Evolutionary conservation across 257 asterid species (phyloP).

Genomic region (Primulina huaijiensis): DNA sequence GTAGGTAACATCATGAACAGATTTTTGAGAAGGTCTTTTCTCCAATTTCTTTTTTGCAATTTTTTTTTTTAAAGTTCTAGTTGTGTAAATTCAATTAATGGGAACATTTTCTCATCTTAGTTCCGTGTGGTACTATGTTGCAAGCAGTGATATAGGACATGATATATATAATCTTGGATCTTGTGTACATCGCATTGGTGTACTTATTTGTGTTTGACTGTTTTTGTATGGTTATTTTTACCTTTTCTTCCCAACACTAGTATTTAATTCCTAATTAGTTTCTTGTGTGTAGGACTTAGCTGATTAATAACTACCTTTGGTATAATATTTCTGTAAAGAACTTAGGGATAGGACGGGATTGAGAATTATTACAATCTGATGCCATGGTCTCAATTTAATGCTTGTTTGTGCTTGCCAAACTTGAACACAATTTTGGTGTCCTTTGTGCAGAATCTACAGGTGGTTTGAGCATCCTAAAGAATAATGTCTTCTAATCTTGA

Average conservation of each 20-base stretch:
- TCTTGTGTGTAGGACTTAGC: neutral
- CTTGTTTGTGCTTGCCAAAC: neutral
- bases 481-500: slow-evolving; percentile 80
- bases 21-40: slow-evolving; percentile 10
- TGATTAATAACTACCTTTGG: slow-evolving; percentile 1
- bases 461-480: slow-evolving; percentile 31
- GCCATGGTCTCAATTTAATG: neutral
- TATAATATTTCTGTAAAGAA: neutral
- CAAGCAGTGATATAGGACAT: slow-evolving; percentile 18
- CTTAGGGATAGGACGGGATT: slow-evolving; percentile 8
- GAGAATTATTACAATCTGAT: neutral
- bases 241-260: slow-evolving; percentile 2
- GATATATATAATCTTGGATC: slow-evolving; percentile 30
- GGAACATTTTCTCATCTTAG: slow-evolving; percentile 15
- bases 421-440: slow-evolving; percentile 4
- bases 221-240: slow-evolving; percentile 5
- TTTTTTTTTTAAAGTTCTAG: neutral
- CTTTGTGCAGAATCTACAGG: slow-evolving; percentile 35
- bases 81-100: slow-evolving; percentile 2
- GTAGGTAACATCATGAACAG: slow-evolving; percentile 40
- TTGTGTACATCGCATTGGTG: slow-evolving; percentile 28
- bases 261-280: neutral
- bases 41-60: slow-evolving; percentile 2
- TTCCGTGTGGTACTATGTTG: slow-evolving; percentile 3
- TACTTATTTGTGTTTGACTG: slow-evolving; percentile 14